Evolutionary conservation across 805 yeast genomes (phyloP), one percentile per base, ranked within the genome.

Genomic region (Candida ortonii): DNA sequence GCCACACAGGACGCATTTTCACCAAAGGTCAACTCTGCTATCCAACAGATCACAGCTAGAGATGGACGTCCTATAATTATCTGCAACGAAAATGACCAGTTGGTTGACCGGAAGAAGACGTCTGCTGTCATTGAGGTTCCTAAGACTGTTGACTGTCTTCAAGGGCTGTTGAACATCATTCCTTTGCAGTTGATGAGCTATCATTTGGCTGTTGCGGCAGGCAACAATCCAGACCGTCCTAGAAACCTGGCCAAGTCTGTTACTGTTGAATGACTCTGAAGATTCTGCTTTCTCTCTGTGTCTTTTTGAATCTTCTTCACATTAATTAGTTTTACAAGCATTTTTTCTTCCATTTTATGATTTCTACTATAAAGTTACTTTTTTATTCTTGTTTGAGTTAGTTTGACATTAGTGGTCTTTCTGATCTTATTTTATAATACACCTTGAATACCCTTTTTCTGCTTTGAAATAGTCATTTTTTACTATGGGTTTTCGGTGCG

Each of bases 201-300:
- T 69, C 89, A 96, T 93, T 73, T 93, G 55, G 97, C 98, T 35
- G 90, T 87, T 35, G 79, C 81, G 65, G 84, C 90, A 59, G 97
- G 97, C 25, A 82, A 85, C 50, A 95, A 93, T 58, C 98, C 94
- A 38, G 99, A 93, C 64, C 90, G 90, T 80, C 99, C 99, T 48
- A 80, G 98, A 68, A 93, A 93, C 70, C 76, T 93, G 67, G 99
- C 99, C 45, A 93, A 93, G 71, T 83, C 96, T 33, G 99, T 93
- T 38, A 93, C 99, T 30, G 98, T 93, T 44, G 97, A 88, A 69
- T 89, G 70, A 59, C 17, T 16, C 4, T 21, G 8, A 6, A 20
- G 25, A 14, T 21, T 12, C 16, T 13, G 22, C 16, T 15, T n/a
- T n/a, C n/a, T n/a, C n/a, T n/a, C n/a, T n/a, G n/a, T n/a, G n/a